Base-by-base conservation (phyloP, 768 basidiomycete species). In the Tubosaeta sp. region DNA sequence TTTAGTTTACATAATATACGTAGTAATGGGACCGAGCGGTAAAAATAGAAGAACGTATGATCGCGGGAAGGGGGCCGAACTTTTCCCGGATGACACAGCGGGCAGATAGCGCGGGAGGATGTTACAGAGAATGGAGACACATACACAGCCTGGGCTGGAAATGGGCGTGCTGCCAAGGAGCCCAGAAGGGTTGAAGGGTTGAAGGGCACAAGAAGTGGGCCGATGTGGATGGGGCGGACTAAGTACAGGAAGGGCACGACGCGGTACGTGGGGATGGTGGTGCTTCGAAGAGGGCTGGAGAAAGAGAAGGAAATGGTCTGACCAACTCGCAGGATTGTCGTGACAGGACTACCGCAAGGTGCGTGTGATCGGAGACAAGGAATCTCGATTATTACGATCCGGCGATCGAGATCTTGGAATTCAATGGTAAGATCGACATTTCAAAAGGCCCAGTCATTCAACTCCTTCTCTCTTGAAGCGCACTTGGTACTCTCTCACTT, bases 341-440 rank as follows among this genome's bases (percentile, higher is more conserved):
- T n/a, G 59, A 61, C 59, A 57, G 65, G 60, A 44, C 51, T 16
- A 35, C 27, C 19, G 33, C 48, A 43, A 60, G 59, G 59, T 43
- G 65, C 59, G 48, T 46, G 50, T 49, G 57, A 65, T 67, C 59
- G 55, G 47, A 49, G 42, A 33, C 4, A n/a, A 22, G 10, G 54
- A 66, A n/a, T 65, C 64, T 56, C 27, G 59, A 38, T 37, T 38
- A 51, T 32, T 50, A 58, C 4, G 61, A 50, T 55, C 53, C 59
- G 56, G 55, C 51, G 63, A 64, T 65, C 60, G 44, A 41, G 57
- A 63, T 63, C 54, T 59, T 54, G 54, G 62, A 51, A 26, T 35
- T 37, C n/a, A n/a, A n/a, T n/a, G n/a, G n/a, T n/a, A n/a, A n/a
- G n/a, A n/a, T 29, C 25, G 43, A 38, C 42, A 46, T 62, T 62